These are phyloP conservation scores for Kuraishia borneana DNA, from an alignment of 805 yeast species.

Conservation along the genomic window DNA sequence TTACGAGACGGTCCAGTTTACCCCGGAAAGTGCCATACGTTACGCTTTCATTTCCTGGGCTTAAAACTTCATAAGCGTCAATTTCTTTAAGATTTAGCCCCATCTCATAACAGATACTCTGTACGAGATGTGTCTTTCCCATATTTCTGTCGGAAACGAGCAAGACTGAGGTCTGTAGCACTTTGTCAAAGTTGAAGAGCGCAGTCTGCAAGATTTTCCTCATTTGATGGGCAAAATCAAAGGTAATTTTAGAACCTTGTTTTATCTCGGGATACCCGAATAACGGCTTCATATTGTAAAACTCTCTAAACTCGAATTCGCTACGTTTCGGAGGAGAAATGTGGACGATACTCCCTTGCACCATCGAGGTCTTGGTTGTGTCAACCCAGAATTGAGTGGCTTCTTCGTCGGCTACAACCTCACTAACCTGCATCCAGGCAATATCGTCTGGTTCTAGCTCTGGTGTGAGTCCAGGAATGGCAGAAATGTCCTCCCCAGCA, in stretches of 20 bases:
- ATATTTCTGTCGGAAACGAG: slow-evolving; percentile 57
- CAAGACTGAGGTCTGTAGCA: slow-evolving; percentile 50
- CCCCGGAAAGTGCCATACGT: slow-evolving; percentile 73
- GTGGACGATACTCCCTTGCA: slow-evolving; percentile 51
- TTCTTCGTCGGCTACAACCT: slow-evolving; percentile 22
- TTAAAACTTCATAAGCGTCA: slow-evolving; percentile 57
- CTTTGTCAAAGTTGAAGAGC: slow-evolving; percentile 16
- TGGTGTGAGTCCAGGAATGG: slow-evolving; percentile 32
- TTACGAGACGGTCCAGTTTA: slow-evolving; percentile 51
- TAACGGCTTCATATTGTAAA: slow-evolving; percentile 5
- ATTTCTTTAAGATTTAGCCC: slow-evolving; percentile 61
- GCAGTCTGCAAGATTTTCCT: slow-evolving; percentile 45
- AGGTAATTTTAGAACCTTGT: slow-evolving; percentile 12
- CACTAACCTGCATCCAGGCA: slow-evolving; percentile 77
- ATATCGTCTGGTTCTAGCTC: slow-evolving; percentile 56
- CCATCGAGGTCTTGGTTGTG: slow-evolving; percentile 56
- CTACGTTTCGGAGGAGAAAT: slow-evolving; percentile 19
- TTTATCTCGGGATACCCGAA: slow-evolving; percentile 8
- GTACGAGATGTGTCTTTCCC: slow-evolving; percentile 64
- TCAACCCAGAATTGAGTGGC: slow-evolving; percentile 45
- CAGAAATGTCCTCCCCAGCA: slow-evolving; percentile 5
- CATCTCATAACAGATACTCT: slow-evolving; percentile 38
- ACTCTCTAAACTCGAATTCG: slow-evolving; percentile 5
- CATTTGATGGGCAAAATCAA: slow-evolving; percentile 39
- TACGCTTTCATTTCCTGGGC: slow-evolving; percentile 64